Base-by-base conservation (phyloP, 306 rosid species). In the Cucumis sativus region DNA sequence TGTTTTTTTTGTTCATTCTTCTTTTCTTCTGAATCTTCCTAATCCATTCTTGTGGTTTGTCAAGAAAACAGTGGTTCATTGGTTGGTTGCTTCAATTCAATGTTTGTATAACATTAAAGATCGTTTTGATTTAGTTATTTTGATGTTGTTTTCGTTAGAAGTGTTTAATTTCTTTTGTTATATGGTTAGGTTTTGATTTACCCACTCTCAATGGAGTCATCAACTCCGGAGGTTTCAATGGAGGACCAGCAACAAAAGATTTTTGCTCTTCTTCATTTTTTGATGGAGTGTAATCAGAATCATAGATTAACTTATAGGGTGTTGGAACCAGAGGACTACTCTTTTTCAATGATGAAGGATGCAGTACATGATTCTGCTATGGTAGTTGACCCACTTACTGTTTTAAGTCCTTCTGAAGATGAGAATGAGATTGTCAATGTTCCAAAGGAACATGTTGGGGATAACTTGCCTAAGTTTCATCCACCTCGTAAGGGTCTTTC, bases 401-500 rank as follows among this genome's bases (percentile, higher is more conserved):
- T 71, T 47, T 47, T 28, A 49, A 49, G 41, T 28, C 39, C 60
- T 71, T 25, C 59, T 47, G 41, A 49, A 49, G 76, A 71, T 49
- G 60, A 71, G 76, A 71, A 49, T 71, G 76, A 71, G 43, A 49
- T 8, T 12, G 58, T 5, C 43, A 71, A 71, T 71, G 60, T 14
- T 49, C 76, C 76, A 7, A 49, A 49, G 43, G 55, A 71, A 71
- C 76, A 71, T 49, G 76, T 47, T 23, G 41, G 7, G 25, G 60
- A 71, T 49, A 71, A 35, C 23, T 49, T 49, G 41, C 58, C 60
- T 49, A 71, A 71, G 76, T 71, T 49, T 25, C 41, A 17, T 71
- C 76, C 76, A 28, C 76, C 76, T 28, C 76, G 76, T 11, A 71
- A 49, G 35, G 76, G 76, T 71, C 15, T 49, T 49, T 71, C 76